Evolutionary conservation across 129 eudicot species (phyloP), one percentile per base, ranked within the genome.

Genomic region (Chrysanthemum makinoi): DNA sequence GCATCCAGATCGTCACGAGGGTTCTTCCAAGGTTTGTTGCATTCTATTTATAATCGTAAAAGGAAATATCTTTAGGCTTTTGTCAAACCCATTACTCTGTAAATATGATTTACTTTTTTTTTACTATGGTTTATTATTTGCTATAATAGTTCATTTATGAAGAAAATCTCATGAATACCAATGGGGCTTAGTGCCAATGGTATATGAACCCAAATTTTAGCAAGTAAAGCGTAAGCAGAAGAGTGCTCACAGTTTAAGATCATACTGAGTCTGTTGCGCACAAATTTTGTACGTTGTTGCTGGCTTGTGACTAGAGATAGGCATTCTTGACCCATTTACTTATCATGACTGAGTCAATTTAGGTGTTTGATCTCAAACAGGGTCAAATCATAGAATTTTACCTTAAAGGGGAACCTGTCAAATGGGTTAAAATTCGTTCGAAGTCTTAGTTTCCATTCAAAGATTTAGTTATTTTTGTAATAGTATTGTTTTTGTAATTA

Each of bases 1-100:
- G 96, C 98, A 92, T 84, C 98, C 98, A 16, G 98, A 92, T 76
- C 98, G 98, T 59, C 98, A 89, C 69, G 84, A 70, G 55, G 96
- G 98, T 64, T 87, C 96, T 73, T 89, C 91, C 65, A 92, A 92
- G 94, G 98, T 89, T 77, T 15, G 30, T 11, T 75, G 57, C 81
- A 53, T 50, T 53, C 59, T 63, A 12, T 12, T 72, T 61, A 14
- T 18, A 56, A 54, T 16, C 30, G 8, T 11, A 70, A 55, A 51
- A 51, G 44, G 49, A 17, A 69, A 51, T 1, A 26, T 68, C 26
- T 51, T 68, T 24, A 3, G 59, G 24, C 43, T 15, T 1, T 60
- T 60, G 35, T 18, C 35, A 10, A 61, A 13, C 66, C 47, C 35
- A 10, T 59, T 30, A 15, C 46, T 61, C 47, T 12, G n/a, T 2